Conservation (phyloP, 2,329 filamentous ascomycete species). For the Cryphonectria carpinicola region DNA sequence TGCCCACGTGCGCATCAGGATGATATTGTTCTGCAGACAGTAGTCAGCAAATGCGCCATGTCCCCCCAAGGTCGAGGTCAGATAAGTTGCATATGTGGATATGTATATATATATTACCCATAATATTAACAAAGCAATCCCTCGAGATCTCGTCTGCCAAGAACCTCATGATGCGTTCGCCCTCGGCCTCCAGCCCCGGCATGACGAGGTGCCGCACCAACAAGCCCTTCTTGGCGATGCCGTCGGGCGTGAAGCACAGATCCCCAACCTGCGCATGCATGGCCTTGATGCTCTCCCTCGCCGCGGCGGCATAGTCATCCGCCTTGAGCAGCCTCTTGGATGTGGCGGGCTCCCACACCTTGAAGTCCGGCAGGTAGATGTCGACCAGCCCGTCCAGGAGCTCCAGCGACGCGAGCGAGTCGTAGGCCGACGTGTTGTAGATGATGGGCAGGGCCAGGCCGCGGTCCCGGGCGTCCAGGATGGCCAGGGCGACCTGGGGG, state of each 20-base stretch:
- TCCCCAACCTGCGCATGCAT: constrained; percentile 86
- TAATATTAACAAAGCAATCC: constrained; percentile 82
- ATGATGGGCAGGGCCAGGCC: constrained; percentile 75
- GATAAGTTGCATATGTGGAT: neutral
- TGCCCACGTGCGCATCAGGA: constrained; percentile 80
- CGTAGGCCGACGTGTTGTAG: constrained; percentile 85
- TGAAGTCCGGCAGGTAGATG: constrained; percentile 89
- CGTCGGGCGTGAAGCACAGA: constrained; percentile 79
- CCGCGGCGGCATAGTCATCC: constrained; percentile 72
- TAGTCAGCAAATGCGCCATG: neutral
- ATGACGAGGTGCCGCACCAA: constrained; percentile 82
- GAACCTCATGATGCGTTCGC: constrained; percentile 74
- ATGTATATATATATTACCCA: constrained; percentile 46
- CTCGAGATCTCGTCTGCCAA: constrained; percentile 72
- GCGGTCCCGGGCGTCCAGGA: constrained; percentile 71
- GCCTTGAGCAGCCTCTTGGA: constrained; percentile 77
- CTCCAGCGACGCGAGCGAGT: constrained; percentile 71
- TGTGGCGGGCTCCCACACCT: constrained; percentile 71
- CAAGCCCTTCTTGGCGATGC: constrained; percentile 77
- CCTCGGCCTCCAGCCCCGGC: constrained; percentile 78
- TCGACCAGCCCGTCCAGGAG: constrained; percentile 80
- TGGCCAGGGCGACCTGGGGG: constrained; percentile 77
- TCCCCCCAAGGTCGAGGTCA: neutral
- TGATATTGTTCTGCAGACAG: constrained; percentile 71
- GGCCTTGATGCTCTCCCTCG: constrained; percentile 75